Percentiles rank a stretch among this genome's conserved stretches.
Conservation (phyloP, 1,284 basidiomycete species). For the Exobasidium rhododendri region DNA sequence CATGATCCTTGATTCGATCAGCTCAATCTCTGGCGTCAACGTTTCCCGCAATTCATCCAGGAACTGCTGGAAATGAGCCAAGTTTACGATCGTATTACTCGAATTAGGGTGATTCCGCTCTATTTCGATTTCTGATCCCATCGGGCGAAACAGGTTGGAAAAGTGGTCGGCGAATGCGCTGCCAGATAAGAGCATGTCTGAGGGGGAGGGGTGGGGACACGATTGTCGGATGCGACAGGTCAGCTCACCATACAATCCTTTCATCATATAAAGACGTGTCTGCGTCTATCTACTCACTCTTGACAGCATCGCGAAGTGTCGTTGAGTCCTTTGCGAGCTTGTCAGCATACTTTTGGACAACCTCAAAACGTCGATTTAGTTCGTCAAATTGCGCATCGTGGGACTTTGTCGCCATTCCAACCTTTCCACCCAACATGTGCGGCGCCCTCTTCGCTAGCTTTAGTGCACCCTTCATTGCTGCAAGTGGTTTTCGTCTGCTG, state of each 20-base stretch:
- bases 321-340: constrained; percentile 89
- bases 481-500: too few relatives aligned
- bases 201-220: constrained; percentile 4
- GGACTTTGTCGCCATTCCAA: constrained; percentile 49
- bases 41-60: constrained; percentile 79
- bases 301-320: constrained; percentile 68
- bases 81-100: constrained; percentile 73
- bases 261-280: not conserved
- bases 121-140: constrained; percentile 71
- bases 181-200: constrained; percentile 77
- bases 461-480: constrained; percentile 6
- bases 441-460: constrained; percentile 26
- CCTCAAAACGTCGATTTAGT: constrained; percentile 62
- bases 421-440: constrained; percentile 49
- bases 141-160: constrained; percentile 61
- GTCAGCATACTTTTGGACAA: constrained; percentile 76
- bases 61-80: constrained; percentile 67
- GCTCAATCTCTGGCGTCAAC: constrained; percentile 85
- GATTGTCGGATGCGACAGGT: too few relatives aligned
- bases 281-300: constrained; percentile 24
- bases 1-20: constrained; percentile 83
- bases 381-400: constrained; percentile 51
- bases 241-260: not conserved
- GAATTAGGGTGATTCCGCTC: constrained; percentile 74
- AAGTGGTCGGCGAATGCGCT: constrained; percentile 75